These are phyloP conservation scores for Penicillium sp. DNA, from an alignment of 2,329 filamentous ascomycete genomes.

Conservation along the genomic window DNA sequence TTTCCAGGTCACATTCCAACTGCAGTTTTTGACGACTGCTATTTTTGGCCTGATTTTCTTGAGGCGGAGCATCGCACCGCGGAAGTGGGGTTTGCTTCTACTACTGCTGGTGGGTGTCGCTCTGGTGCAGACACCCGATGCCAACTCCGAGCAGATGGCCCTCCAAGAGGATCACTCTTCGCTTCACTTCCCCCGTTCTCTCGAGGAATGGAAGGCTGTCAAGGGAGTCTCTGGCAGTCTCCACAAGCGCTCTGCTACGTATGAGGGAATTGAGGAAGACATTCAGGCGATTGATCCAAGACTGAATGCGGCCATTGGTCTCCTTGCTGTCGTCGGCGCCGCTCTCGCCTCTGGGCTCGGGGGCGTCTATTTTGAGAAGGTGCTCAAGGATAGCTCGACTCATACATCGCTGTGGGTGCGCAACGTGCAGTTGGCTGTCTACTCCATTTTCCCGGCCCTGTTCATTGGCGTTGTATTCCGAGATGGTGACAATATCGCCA, in stretches of 20 bases:
- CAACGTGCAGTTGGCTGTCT: constrained; percentile 91
- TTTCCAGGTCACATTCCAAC: constrained; percentile 88
- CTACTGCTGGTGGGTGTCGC: constrained; percentile 76
- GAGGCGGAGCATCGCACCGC: constrained; percentile 61
- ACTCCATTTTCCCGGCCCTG: constrained; percentile 83
- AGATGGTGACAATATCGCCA: constrained; percentile 76
- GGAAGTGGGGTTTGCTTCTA: constrained; percentile 75
- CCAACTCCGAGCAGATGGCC: constrained; percentile 47
- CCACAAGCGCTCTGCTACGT: constrained; percentile 72
- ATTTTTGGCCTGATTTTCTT: constrained; percentile 79
- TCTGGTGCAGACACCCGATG: constrained; percentile 73
- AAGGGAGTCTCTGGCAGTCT: constrained; percentile 48
- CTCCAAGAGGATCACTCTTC: constrained; percentile 58
- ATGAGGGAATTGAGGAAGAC: constrained; percentile 75
- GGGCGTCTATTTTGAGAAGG: constrained; percentile 67
- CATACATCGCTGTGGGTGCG: constrained; percentile 83
- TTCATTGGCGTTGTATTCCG: constrained; percentile 81
- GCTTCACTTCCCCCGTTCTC: constrained; percentile 68
- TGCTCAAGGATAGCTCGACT: constrained; percentile 75
- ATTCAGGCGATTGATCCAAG: constrained; percentile 48
- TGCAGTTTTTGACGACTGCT: constrained; percentile 89
- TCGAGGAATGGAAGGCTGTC: constrained; percentile 66
- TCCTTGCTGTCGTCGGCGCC: constrained; percentile 71
- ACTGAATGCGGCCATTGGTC: constrained; percentile 74
- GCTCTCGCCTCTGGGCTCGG: constrained; percentile 78